Evolutionary conservation across 75 land plant genomes (phyloP).

Genomic region (Cryptomeria japonica): DNA sequence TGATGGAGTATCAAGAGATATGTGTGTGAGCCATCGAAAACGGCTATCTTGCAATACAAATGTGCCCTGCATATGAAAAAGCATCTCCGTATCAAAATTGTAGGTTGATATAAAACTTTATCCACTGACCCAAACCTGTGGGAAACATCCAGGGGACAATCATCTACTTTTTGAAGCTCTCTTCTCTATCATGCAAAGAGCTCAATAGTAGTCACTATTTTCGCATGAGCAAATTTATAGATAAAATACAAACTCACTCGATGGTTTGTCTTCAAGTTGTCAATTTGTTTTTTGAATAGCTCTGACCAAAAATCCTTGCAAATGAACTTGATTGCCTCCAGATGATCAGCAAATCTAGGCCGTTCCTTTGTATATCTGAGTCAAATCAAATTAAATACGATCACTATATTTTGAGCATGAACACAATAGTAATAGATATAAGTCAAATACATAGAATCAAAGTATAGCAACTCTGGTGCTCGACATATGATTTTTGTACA

Average conservation of each 20-base stretch:
- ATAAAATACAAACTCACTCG: constrained; percentile 43
- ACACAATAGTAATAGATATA: neutral
- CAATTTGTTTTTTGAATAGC: constrained; percentile 94
- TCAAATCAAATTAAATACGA: constrained; percentile 12
- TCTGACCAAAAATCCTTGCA: constrained; percentile 99
- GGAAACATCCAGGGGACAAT: neutral
- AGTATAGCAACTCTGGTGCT: neutral
- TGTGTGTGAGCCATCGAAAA: constrained; percentile 90
- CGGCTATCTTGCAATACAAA: constrained; percentile 93
- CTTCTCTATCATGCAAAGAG: neutral
- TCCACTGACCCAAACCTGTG: neutral
- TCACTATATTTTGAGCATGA: constrained; percentile 2
- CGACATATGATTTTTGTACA: neutral
- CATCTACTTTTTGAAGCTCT: neutral
- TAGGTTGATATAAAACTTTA: neutral
- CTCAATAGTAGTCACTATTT: neutral
- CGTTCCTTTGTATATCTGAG: constrained; percentile 88
- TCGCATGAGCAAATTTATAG: neutral
- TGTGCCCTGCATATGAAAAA: constrained; percentile 63
- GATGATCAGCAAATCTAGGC: constrained; percentile 86
- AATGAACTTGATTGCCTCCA: constrained; percentile 94
- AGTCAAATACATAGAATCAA: neutral
- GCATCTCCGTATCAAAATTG: neutral
- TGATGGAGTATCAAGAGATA: constrained; percentile 65
- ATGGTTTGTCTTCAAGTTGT: constrained; percentile 95